phyloP scores from a whole-genome alignment of 1,284 basidiomycete species.

The Takashimella tepidaria region DNA sequence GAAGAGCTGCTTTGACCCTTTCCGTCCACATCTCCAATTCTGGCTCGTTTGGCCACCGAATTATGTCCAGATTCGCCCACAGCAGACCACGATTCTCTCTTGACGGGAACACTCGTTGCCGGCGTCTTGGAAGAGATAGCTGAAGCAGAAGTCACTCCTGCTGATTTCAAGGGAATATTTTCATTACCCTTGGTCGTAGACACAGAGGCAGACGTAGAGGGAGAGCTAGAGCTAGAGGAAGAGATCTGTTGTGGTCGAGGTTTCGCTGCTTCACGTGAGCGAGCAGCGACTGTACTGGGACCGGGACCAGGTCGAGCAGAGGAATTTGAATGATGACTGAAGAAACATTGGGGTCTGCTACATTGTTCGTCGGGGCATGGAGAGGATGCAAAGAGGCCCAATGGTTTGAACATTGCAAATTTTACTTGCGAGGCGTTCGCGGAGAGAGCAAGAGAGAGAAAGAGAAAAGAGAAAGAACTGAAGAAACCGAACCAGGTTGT shows the following conservation, averaged over 20 bases:
- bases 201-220: not conserved
- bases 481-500: too few species aligned
- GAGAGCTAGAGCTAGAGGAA: not conserved
- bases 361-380: constrained; percentile 32
- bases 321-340: constrained; percentile 29
- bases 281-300: not conserved
- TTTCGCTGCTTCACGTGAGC: not conserved
- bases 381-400: constrained; percentile 25
- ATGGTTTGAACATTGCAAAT: constrained; percentile 31
- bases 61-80: too few species aligned
- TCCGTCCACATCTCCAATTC: too few species aligned
- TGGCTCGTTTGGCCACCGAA: too few species aligned
- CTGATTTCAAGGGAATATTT: too few species aligned
- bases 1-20: too few species aligned
- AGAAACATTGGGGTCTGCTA: constrained; percentile 28
- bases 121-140: too few species aligned
- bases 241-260: not conserved
- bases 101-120: too few species aligned
- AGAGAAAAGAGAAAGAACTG: too few species aligned
- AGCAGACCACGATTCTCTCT: too few species aligned
- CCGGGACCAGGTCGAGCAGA: constrained; percentile 6
- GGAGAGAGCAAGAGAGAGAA: not conserved
- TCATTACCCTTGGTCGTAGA: not conserved
- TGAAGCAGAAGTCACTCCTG: too few species aligned
- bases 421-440: not conserved